Base-by-base conservation (phyloP, 2,329 filamentous ascomycete genomes). In the Berkeleyomyces rouxiae region DNA sequence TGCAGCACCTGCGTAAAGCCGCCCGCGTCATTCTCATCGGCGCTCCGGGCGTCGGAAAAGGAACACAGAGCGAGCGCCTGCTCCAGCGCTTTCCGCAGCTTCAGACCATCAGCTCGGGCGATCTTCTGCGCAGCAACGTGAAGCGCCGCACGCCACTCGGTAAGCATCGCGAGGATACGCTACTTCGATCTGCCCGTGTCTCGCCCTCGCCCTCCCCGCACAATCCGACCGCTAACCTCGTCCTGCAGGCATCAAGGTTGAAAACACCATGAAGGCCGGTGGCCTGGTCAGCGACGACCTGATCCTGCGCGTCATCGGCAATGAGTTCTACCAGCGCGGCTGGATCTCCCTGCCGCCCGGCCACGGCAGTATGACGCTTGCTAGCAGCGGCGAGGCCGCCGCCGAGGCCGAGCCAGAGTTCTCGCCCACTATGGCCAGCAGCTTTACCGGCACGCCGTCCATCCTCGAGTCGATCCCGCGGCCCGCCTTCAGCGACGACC, bases 41-140 rank as follows among this genome's bases (percentile, higher is more conserved):
- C 69, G 91, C 92, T 61, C 93, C 93, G n/a, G 91, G 91, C 64
- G 93, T 96, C 63, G 93, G 93, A 66, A 99, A 99, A 74, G 93
- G 92, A 66, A 99, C 93, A 2, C 93, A 99, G 77, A 90, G 89
- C 60, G 88, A 95, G 73, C 84, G 93, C 66, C 79, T 99, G 66
- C 84, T 97, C 68, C 78, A 85, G 68, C 84, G 88, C 67, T 99
- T 93, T 71, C 89, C 91, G 3, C 88, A 96, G 70, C 79, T 99
- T 57, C 87, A 89, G 61, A 86, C 90, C 16, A 92, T 99, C 73
- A 95, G 90, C 74, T 96, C 93, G 3, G 93, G 93, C 65, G 92
- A 99, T 73, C 78, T 99, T 13, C 77, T 99, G 64, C 86, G 93
- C 66, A 84, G 90, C 71, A 95, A 97, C 85, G 92, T 99, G 70